Conservation (phyloP, 768 basidiomycete genomes). For the Naganishia randhawae region DNA sequence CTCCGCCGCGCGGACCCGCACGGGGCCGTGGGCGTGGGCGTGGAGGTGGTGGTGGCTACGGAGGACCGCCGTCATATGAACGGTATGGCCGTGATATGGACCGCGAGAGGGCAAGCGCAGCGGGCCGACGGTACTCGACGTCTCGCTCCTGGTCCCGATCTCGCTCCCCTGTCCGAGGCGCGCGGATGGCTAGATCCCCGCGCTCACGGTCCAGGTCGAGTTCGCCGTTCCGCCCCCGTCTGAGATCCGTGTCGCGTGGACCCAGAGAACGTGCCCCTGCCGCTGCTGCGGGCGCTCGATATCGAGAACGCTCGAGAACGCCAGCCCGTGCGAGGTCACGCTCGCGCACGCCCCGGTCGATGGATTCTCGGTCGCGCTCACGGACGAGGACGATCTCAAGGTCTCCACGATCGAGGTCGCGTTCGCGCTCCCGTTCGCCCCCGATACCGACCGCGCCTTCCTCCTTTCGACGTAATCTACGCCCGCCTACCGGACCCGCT, state of each 20-base stretch:
- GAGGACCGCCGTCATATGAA: slow-evolving; percentile 10
- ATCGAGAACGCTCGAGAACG: neutral
- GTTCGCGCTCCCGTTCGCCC: neutral
- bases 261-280: neutral
- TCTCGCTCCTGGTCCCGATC: neutral
- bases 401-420: slow-evolving; percentile 1
- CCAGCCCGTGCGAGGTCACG: neutral
- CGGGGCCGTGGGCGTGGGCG: too few species aligned
- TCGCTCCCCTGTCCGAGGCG: neutral
- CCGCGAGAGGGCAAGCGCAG: neutral
- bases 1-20: too few species aligned
- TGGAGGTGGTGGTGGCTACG: neutral
- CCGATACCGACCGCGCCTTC: slow-evolving; percentile 3
- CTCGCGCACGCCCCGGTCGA: neutral
- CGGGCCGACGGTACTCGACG: neutral
- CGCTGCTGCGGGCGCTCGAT: too few species aligned
- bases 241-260: neutral
- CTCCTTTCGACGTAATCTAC: neutral
- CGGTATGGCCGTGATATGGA: neutral
- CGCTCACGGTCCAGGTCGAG: slow-evolving; percentile 1
- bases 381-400: slow-evolving; percentile 1
- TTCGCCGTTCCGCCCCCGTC: neutral
- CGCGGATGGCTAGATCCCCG: too few species aligned
- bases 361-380: slow-evolving; percentile 4
- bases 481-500: slow-evolving; percentile 13